These are phyloP conservation scores for Suillus lakei DNA, from an alignment of 768 basidiomycete genomes.

Conservation along the genomic window DNA sequence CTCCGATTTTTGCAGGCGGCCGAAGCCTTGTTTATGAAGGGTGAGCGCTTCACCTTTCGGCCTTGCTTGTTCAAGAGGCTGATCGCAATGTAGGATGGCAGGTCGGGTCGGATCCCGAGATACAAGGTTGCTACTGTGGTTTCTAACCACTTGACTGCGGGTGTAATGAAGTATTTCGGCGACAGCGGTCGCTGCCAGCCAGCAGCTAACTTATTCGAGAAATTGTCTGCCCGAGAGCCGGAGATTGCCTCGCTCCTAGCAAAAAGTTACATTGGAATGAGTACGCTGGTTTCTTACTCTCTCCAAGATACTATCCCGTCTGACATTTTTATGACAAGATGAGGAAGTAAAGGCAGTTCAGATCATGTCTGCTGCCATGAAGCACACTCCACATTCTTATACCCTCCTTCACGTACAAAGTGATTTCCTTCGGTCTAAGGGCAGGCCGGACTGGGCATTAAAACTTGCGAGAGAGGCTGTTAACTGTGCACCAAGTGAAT, in stretches of 20 bases:
- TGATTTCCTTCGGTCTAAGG: slow-evolving; percentile 90
- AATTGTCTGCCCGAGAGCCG: slow-evolving; percentile 81
- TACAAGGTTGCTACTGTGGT: slow-evolving; percentile 97
- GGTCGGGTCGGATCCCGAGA: slow-evolving; percentile 97
- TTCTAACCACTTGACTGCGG: slow-evolving; percentile 95
- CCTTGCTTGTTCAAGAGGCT: slow-evolving; percentile 1
- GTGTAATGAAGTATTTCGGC: slow-evolving; percentile 96
- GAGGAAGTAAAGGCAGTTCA: slow-evolving; percentile 99
- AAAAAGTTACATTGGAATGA: slow-evolving; percentile 94
- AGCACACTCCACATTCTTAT: slow-evolving; percentile 88
- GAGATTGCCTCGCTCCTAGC: slow-evolving; percentile 90
- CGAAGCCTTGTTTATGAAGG: slow-evolving; percentile 87
- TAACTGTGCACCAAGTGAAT: slow-evolving; percentile 98
- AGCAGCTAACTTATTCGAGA: slow-evolving; percentile 94
- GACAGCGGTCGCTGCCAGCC: slow-evolving; percentile 86
- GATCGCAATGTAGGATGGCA: slow-evolving; percentile 80
- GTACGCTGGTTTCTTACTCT: slow-evolving; percentile 52
- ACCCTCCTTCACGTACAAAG: slow-evolving; percentile 94
- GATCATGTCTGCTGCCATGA: slow-evolving; percentile 85
- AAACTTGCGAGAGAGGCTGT: slow-evolving; percentile 94
- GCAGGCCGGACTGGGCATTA: slow-evolving; percentile 85
- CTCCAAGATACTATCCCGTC: neutral
- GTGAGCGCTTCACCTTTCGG: slow-evolving; percentile 38
- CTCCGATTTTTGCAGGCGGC: slow-evolving; percentile 89
- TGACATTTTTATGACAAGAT: slow-evolving; percentile 52